Evolutionary conservation across 1,284 basidiomycete species (phyloP), one percentile per base, ranked within the genome.

Genomic region (Sporisorium exsertum): DNA sequence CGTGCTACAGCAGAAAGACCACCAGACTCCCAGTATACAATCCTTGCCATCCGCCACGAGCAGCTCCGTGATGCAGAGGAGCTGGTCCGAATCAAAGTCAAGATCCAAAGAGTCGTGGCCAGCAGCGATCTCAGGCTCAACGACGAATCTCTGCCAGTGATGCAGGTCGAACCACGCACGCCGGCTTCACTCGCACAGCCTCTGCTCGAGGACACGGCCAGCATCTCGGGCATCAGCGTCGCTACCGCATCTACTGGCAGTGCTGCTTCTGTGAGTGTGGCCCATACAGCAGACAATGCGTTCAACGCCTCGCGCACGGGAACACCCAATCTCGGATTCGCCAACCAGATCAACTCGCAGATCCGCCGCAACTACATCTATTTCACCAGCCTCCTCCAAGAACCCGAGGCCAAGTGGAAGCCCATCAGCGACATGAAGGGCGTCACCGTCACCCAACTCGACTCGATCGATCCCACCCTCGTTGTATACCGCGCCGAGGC

Each of bases 351-450:
- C 46, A 86, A 93, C 12, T 91, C 93, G 16, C 88, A 95, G 66
- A 92, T 98, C 32, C 90, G 92, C 81, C 89, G 96, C 68, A 97
- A 94, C 85, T 99, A 99, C 85, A 97, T 98, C 67, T 85, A 99
- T 86, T 99, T 99, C 85, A 96, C 95, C 1, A 97, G 95, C 0
- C 88, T 99, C 22, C 87, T 99, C 45, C 97, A 99, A 86, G 97
- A 99, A 83, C 97, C 97, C 0, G 95, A 98, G 85, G 94, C 94
- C 2, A 99, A 99, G 86, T 99, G 97, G 97, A 92, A 91, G 84
- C 86, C 54, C 82, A 91, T 93, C 27, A 91, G 92, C 46, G 96
- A 99, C 81, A 90, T 90, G 27, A 89, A 91, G 43, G 95, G 95
- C 1, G 92, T 99, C 45, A 95, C 95, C 5, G 81, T 86, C 27